A percentile compares a stretch with the other conserved stretches of the same genome.
These are phyloP conservation scores for Combretum micranthum DNA, from an alignment of 345 rosid genomes.

Conservation along the genomic window DNA sequence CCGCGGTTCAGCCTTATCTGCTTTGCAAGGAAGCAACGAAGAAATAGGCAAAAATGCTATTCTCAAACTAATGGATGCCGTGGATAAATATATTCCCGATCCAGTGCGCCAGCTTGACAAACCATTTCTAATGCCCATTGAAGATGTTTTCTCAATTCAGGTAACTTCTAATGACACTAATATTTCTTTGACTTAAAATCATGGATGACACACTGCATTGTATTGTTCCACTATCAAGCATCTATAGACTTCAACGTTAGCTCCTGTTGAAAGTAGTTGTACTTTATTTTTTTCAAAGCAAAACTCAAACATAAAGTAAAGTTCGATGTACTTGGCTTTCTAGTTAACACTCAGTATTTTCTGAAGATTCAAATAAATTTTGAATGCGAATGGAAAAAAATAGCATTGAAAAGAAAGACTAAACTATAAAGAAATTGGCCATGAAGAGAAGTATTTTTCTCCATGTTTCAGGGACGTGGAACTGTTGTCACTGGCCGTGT, in stretches of 20 bases:
- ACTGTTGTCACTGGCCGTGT: slow-evolving; percentile 98
- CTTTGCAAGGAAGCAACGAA: slow-evolving; percentile 85
- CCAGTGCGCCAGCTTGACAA: slow-evolving; percentile 95
- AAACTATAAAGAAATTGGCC: neutral
- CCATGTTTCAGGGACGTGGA: slow-evolving; percentile 73
- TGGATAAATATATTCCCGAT: slow-evolving; percentile 93
- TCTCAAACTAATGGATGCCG: slow-evolving; percentile 91
- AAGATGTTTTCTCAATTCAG: slow-evolving; percentile 99
- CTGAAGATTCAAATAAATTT: no score
- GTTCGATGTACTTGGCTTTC: no score
- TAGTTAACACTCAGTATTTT: no score
- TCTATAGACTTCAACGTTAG: no score
- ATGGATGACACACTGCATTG: no score
- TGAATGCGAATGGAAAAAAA: no score
- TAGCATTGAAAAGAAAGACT: no score
- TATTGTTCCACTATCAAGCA: no score
- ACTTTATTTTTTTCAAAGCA: no score
- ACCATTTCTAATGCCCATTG: slow-evolving; percentile 94
- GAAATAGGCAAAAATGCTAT: slow-evolving; percentile 88
- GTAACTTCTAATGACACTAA: slow-evolving; percentile 5
- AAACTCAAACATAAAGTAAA: no score
- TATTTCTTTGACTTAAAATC: no score
- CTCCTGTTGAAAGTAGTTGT: no score
- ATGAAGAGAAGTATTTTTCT: neutral
- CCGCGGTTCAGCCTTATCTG: slow-evolving; percentile 82